phyloP scores from a whole-genome alignment of 768 basidiomycete species.

The Rhizopogon vesiculosus region DNA sequence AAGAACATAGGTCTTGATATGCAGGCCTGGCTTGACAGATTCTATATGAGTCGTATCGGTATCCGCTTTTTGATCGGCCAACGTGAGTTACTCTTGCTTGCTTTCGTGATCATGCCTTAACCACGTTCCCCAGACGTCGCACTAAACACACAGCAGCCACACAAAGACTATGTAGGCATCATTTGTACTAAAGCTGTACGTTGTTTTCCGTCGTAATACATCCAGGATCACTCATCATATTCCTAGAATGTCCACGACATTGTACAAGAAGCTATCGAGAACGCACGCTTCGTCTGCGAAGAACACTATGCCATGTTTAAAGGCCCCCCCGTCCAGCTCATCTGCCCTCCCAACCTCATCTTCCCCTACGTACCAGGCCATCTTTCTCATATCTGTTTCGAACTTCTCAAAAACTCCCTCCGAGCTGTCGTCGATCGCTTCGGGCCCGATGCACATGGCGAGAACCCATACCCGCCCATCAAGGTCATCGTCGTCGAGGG shows the following conservation, averaged over 20 bases:
- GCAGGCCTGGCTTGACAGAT: conserved; percentile 94
- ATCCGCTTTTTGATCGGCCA: conserved; percentile 97
- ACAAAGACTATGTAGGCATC: conserved; percentile 92
- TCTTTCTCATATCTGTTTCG: conserved; percentile 94
- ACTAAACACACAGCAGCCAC: conserved; percentile 86
- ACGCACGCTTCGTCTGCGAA: conserved; percentile 91
- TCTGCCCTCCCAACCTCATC: conserved; percentile 80
- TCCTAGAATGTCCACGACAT: conserved; percentile 90
- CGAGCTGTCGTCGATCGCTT: conserved; percentile 93
- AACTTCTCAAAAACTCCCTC: conserved; percentile 95
- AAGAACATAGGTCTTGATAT: conserved; percentile 79
- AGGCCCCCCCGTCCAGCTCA: conserved; percentile 93
- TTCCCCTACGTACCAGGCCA: conserved; percentile 98
- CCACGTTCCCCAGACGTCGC: conserved; percentile 67
- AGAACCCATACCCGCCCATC: conserved; percentile 66
- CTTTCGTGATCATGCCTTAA: conserved; percentile 1
- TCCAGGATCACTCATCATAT: conserved; percentile 1
- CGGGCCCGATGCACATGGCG: conserved; percentile 50
- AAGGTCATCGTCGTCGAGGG: conserved; percentile 95
- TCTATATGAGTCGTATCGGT: conserved; percentile 93
- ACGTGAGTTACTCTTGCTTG: conserved; percentile 46
- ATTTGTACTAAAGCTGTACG: conserved; percentile 89
- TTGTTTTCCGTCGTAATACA: conserved; percentile 10
- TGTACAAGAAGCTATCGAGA: conserved; percentile 97
- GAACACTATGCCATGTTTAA: conserved; percentile 96